These are phyloP conservation scores for Fagopyrum homotropicum DNA, from an alignment of 148 eudicot species.

Conservation along the genomic window DNA sequence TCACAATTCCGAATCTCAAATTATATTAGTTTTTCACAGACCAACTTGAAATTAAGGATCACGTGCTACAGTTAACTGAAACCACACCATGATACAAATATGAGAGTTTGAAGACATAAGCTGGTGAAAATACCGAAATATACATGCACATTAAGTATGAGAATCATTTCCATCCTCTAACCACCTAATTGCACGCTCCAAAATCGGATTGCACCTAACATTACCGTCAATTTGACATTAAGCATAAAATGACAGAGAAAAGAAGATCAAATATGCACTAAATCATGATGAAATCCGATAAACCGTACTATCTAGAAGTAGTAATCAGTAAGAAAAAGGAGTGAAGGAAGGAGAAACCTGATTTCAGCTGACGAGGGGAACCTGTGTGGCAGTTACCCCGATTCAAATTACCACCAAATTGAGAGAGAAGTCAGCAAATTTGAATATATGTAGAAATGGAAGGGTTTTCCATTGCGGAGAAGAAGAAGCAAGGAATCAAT, in stretches of 20 bases:
- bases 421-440: conserved; percentile 4
- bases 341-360: not conserved
- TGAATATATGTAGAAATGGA: not conserved
- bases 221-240: not conserved
- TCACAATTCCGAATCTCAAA: not conserved
- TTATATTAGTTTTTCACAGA: not conserved
- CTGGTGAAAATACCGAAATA: not conserved
- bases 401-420: not conserved
- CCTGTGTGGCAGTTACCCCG: conserved; percentile 5
- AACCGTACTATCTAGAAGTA: not conserved
- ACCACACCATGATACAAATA: not conserved
- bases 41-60: not conserved
- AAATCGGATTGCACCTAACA: conserved; percentile 2
- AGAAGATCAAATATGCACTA: not conserved
- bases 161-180: not conserved
- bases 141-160: not conserved
- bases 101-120: not conserved
- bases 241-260: not conserved
- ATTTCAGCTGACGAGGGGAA: not conserved
- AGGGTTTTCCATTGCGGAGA: conserved; percentile 6
- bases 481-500: not conserved
- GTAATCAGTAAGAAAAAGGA: not conserved
- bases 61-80: not conserved
- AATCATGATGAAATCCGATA: not conserved
- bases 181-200: not conserved